Evolutionary conservation across 2,329 filamentous ascomycete genomes (phyloP).

Genomic region (Fusarium longipes): DNA sequence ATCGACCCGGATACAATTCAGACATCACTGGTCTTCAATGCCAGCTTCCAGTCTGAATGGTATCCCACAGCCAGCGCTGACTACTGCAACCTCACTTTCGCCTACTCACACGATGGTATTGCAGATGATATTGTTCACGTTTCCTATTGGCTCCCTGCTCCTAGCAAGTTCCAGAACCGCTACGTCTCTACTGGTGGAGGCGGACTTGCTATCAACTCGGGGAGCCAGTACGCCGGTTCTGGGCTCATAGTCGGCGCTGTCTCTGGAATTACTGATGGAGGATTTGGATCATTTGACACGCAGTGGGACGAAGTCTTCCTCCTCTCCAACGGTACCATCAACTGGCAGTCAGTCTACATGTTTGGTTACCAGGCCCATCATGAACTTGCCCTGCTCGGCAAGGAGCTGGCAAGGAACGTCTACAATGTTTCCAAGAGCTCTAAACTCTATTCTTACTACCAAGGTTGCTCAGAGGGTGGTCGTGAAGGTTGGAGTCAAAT

Average conservation of each 20-base stretch:
- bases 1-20: background rate
- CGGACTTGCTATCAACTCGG: conserved; percentile 49
- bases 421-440: conserved; percentile 47
- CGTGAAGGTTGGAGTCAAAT: conserved; percentile 55
- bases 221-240: conserved; percentile 46
- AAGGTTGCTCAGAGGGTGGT: conserved; percentile 61
- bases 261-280: conserved; percentile 55
- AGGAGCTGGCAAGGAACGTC: conserved; percentile 55
- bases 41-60: conserved; percentile 12
- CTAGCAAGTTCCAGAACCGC: conserved; percentile 56
- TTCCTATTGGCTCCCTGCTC: conserved; percentile 50
- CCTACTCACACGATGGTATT: conserved; percentile 50
- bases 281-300: conserved; percentile 56
- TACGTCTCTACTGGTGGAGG: conserved; percentile 59
- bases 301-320: conserved; percentile 55
- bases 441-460: conserved; percentile 63
- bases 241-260: conserved; percentile 56
- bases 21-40: background rate
- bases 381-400: conserved; percentile 61
- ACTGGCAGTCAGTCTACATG: conserved; percentile 62
- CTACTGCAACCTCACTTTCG: conserved; percentile 54
- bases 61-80: conserved; percentile 12
- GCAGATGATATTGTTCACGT: conserved; percentile 48
- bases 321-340: conserved; percentile 60
- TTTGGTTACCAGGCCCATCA: conserved; percentile 63